Base-by-base conservation (phyloP, 2,329 filamentous ascomycete species). In the Ambrosiella beaveri region DNA sequence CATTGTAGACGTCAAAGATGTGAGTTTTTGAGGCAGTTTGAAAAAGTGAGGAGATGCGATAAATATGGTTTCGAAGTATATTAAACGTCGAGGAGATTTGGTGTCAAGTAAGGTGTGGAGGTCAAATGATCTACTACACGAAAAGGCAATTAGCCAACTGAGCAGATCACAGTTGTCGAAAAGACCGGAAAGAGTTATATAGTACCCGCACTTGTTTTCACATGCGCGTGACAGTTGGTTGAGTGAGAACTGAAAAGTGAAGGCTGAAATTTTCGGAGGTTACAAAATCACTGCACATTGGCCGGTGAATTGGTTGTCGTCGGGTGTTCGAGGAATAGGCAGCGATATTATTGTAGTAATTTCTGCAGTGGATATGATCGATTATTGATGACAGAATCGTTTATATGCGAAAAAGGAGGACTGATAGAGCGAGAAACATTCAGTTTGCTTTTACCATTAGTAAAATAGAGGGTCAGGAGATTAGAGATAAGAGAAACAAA, bases 1-100 rank as follows among this genome's bases (percentile, higher is more conserved):
- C 73, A 75, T 75, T 57, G 59, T 64, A 19, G 11, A 9, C 1
- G 35, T 37, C 8, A 27, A 17, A 41, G 17, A 17, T 12, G 52
- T 17, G 40, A 8, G 8, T 47, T 8, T 15, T 47, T 47, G n/a
- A 47, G 44, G 38, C n/a, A 19, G 17, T 15, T 47, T 47, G n/a
- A n/a, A 17, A 47, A 38, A 19, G 37, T 0, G n/a, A 56, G 36
- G 44, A 9, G 19, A n/a, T 13, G 9, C 12, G 19, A 44, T 15
- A 15, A 36, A 53, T 40, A 47, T 2, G 51, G 27, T 9, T 47
- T 47, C n/a, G 13, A 47, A 47, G 19, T n/a, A 47, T 27, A 27
- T 27, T 27, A 27, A 27, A 27, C 3, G 27, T 27, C 27, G 27
- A 27, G 27, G 27, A 27, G 27, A 27, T 27, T 27, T 27, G 27